Conservation (phyloP, 345 rosid species). For the Salix suchowensis region DNA sequence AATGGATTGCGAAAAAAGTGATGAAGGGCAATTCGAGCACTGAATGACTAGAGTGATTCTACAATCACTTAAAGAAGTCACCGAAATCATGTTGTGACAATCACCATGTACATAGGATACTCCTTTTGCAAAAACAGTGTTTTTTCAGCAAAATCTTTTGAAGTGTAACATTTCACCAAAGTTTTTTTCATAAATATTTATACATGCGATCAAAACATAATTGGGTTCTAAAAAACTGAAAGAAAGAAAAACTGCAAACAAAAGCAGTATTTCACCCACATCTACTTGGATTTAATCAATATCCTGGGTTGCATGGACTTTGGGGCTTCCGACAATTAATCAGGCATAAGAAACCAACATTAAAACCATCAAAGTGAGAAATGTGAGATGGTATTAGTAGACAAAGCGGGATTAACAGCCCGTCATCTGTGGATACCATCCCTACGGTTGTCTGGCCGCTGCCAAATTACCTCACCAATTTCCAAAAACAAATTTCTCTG, state of each 20-base stretch:
- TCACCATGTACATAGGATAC: background rate
- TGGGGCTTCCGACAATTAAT: background rate
- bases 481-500: conserved; percentile 3
- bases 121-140: too few relatives aligned
- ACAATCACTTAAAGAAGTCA: background rate
- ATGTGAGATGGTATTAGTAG: conserved; percentile 59
- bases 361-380: background rate
- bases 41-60: too few relatives aligned
- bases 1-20: background rate
- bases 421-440: conserved; percentile 55
- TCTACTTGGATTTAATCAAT: background rate
- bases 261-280: background rate
- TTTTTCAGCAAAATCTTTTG: background rate
- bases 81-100: background rate
- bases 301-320: background rate
- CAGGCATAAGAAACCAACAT: background rate
- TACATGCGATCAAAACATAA: background rate
- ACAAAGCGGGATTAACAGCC: conserved; percentile 31
- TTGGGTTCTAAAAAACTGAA: background rate
- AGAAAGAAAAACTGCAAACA: background rate
- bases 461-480: conserved; percentile 21
- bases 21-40: too few relatives aligned
- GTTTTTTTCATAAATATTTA: background rate
- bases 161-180: background rate
- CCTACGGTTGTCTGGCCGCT: conserved; percentile 70